These are phyloP conservation scores for Fusarium austroafricanum DNA, from an alignment of 2,329 filamentous ascomycete genomes.

Conservation along the genomic window DNA sequence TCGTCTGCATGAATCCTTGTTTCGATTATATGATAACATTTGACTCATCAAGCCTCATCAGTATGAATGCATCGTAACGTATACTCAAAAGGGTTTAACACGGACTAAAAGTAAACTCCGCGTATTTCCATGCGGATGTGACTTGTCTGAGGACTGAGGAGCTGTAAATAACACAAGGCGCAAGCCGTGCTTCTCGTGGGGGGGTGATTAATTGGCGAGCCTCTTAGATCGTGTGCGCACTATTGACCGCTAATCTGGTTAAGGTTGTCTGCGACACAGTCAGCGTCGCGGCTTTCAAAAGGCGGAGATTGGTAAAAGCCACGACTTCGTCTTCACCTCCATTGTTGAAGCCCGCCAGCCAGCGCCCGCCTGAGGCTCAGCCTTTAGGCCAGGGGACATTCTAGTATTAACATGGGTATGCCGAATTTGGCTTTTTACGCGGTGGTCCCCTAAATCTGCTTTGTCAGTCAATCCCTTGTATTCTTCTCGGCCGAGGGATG, in stretches of 20 bases:
- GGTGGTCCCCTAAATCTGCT: constrained; percentile 38
- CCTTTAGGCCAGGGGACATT: neutral
- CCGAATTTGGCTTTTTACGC: constrained; percentile 20
- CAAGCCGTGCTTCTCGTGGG: constrained; percentile 17
- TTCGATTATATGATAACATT: constrained; percentile 5
- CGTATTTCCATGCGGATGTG: constrained; percentile 8
- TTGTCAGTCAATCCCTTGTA: constrained; percentile 27
- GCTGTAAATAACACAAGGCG: constrained; percentile 15
- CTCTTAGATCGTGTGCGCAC: constrained; percentile 20
- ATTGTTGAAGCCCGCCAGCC: constrained; percentile 15
- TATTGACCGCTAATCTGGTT: constrained; percentile 40
- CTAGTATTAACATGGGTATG: neutral
- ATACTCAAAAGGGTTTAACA: constrained; percentile 17
- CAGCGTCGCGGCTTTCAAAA: constrained; percentile 29
- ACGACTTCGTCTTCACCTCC: neutral
- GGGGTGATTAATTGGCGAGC: constrained; percentile 7
- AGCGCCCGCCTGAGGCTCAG: constrained; percentile 7
- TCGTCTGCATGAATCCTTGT: neutral
- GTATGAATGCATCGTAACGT: constrained; percentile 7
- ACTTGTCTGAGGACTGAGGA: neutral
- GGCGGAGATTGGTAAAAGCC: constrained; percentile 31
- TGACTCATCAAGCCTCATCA: constrained; percentile 13
- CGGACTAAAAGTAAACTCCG: constrained; percentile 11
- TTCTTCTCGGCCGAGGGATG: constrained; percentile 29
- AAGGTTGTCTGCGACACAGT: constrained; percentile 34